Conservation (phyloP, 106 monocot genomes). For the Narthecium ossifragum region DNA sequence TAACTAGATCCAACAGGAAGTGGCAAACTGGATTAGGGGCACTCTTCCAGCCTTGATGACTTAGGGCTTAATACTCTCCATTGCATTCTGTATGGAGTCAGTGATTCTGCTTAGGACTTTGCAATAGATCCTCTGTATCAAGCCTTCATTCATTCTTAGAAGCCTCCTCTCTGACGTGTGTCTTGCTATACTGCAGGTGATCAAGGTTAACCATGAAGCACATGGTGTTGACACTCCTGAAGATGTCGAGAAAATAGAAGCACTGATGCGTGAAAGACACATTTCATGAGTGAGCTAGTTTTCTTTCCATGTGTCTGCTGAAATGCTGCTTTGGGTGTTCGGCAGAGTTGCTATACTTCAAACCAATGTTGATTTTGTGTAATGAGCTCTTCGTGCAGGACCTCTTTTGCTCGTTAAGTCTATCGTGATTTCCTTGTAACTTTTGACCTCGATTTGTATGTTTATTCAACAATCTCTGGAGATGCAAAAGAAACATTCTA, state of each 20-base stretch:
- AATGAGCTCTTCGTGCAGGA: too few species aligned
- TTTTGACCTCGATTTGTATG: too few species aligned
- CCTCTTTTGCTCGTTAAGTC: not conserved
- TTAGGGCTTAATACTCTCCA: too few species aligned
- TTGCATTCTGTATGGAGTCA: too few species aligned
- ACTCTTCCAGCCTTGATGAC: too few species aligned
- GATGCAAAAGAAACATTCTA: too few species aligned
- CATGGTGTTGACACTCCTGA: constrained; percentile 95
- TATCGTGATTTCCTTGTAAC: not conserved
- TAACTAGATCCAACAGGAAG: too few species aligned
- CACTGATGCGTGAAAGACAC: constrained; percentile 73
- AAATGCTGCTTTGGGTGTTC: not conserved
- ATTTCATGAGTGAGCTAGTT: constrained; percentile 18
- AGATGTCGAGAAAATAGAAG: constrained; percentile 75
- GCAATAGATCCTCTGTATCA: not conserved
- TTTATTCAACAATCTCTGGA: too few species aligned
- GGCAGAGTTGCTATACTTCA: not conserved
- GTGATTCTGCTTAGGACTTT: not conserved
- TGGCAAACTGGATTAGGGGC: too few species aligned
- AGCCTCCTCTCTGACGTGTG: too few species aligned
- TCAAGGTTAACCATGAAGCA: constrained; percentile 95
- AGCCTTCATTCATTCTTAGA: not conserved
- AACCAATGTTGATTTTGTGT: not conserved
- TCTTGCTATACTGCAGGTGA: constrained; percentile 35
- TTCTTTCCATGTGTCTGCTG: not conserved